phyloP scores from a whole-genome alignment of 2,329 filamentous ascomycete genomes.

The Talaromyces verruculosus region DNA sequence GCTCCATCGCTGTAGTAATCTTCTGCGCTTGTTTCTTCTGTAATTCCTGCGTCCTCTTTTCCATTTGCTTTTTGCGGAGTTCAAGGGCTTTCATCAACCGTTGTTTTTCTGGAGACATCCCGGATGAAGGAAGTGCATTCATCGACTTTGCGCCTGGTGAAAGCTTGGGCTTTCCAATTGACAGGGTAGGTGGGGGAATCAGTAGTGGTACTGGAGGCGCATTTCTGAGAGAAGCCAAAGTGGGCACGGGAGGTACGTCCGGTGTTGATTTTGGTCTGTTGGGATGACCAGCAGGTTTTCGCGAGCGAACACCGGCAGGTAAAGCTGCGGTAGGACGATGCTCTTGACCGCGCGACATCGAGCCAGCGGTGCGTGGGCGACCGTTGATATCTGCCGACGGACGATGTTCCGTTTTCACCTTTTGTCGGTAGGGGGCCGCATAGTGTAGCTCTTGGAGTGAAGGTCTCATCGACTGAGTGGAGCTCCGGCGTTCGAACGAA shows the following conservation, averaged over 20 bases:
- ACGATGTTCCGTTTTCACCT: constrained; percentile 84
- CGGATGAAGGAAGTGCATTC: constrained; percentile 49
- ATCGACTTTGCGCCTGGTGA: constrained; percentile 44
- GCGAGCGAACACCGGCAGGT: constrained; percentile 73
- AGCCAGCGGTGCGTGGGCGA: constrained; percentile 60
- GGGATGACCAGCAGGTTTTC: constrained; percentile 51
- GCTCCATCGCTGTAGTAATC: neutral
- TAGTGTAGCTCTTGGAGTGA: constrained; percentile 47
- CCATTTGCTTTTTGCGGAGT: constrained; percentile 77
- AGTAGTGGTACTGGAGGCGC: constrained; percentile 42
- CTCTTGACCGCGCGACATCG: constrained; percentile 44
- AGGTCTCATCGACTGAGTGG: constrained; percentile 45
- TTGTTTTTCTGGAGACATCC: constrained; percentile 85
- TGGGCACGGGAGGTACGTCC: constrained; percentile 31
- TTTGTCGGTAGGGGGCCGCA: constrained; percentile 50
- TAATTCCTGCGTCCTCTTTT: constrained; percentile 34
- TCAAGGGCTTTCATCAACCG: constrained; percentile 93
- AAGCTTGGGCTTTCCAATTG: constrained; percentile 35
- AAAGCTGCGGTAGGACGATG: constrained; percentile 74
- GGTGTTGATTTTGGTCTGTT: constrained; percentile 48
- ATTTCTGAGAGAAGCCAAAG: constrained; percentile 29
- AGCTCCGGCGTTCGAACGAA: constrained; percentile 38
- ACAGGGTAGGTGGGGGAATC: constrained; percentile 39
- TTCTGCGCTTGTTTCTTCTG: constrained; percentile 30
- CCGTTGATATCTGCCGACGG: constrained; percentile 67